Percentiles rank a stretch among this genome's conserved stretches.
These are phyloP conservation scores for Citrullus amarus DNA, from an alignment of 306 rosid species.

Conservation along the genomic window DNA sequence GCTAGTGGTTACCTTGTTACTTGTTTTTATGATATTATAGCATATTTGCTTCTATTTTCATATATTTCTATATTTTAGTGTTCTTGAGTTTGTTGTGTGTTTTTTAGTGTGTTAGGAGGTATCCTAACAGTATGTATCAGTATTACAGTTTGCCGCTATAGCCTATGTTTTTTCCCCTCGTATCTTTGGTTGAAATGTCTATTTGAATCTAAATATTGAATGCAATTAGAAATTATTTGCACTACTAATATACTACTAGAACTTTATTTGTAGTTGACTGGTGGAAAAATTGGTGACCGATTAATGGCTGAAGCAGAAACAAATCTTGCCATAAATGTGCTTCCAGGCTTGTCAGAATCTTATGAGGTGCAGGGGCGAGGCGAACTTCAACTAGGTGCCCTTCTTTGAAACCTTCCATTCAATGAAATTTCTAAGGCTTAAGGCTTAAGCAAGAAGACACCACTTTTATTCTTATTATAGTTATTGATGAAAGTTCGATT, in stretches of 20 bases:
- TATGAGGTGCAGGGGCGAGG: slow-evolving; percentile 99
- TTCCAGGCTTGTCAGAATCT: slow-evolving; percentile 85
- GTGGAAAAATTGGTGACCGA: slow-evolving; percentile 85
- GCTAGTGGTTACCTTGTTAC: no score
- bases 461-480: background rate
- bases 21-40: no score
- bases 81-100: no score
- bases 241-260: background rate
- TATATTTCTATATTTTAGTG: no score
- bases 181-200: background rate
- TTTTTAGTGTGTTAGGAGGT: no score
- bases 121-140: background rate
- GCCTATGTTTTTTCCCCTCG: background rate
- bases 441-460: background rate
- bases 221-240: background rate
- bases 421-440: background rate
- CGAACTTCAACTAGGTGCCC: slow-evolving; percentile 94
- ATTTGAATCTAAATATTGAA: background rate
- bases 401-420: slow-evolving; percentile 7
- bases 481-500: no score
- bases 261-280: slow-evolving; percentile 54
- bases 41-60: no score
- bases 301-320: slow-evolving; percentile 93
- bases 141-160: background rate
- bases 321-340: slow-evolving; percentile 93